Evolutionary conservation across 2,329 filamentous ascomycete genomes (phyloP).

Genomic region (Tolypocladium amazonense): DNA sequence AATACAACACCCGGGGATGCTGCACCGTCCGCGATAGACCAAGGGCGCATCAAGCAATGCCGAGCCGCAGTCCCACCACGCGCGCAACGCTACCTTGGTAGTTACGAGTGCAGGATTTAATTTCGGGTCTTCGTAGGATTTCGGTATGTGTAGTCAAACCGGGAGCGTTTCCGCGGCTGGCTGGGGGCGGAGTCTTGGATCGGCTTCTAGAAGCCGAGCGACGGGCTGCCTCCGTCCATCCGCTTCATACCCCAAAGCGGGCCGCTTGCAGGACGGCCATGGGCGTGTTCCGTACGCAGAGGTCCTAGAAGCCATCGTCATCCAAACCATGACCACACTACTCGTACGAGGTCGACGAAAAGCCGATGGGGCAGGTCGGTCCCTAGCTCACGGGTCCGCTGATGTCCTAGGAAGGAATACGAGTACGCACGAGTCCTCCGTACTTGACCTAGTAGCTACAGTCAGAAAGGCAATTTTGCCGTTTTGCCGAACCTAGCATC

Average conservation of each 20-base stretch:
- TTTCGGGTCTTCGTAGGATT: neutral
- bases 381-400: neutral
- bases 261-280: neutral
- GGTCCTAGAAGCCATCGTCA: neutral
- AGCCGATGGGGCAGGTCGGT: neutral
- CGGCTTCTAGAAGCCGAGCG: neutral
- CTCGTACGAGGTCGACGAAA: no score
- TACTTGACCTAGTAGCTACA: no score
- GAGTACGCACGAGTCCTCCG: no score
- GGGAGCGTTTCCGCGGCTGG: neutral
- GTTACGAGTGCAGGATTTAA: neutral
- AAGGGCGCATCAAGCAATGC: neutral
- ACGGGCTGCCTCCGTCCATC: neutral
- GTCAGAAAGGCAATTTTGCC: no score
- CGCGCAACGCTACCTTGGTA: neutral
- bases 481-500: no score
- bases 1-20: no score
- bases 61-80: neutral
- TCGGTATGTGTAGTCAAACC: neutral
- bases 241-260: neutral
- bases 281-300: neutral
- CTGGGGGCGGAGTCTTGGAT: neutral
- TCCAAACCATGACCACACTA: no score
- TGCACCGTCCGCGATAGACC: no score
- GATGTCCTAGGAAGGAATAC: no score